phyloP scores from a whole-genome alignment of 2,329 filamentous ascomycete genomes.

The Chrysosporium keratinophilum region DNA sequence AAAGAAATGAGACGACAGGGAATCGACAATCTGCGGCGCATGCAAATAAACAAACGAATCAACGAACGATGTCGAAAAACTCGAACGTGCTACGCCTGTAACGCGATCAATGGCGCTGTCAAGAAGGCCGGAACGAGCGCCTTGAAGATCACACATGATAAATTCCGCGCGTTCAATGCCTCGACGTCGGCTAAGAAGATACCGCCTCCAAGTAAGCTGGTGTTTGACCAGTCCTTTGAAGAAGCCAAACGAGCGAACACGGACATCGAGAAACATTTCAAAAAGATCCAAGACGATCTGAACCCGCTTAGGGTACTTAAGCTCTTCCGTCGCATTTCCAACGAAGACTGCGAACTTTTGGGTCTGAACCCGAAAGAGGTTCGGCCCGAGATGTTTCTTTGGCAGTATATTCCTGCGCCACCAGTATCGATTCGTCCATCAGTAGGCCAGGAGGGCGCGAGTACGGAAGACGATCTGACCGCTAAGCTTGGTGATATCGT shows the following conservation, averaged over 20 bases:
- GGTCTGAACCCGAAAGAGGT: constrained; percentile 79
- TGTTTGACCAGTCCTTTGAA: constrained; percentile 76
- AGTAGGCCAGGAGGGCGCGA: constrained; percentile 83
- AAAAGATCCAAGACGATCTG: constrained; percentile 87
- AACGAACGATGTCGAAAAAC: constrained; percentile 83
- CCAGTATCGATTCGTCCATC: constrained; percentile 91
- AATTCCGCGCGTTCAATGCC: constrained; percentile 76
- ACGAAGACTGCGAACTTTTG: constrained; percentile 79
- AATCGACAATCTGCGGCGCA: constrained; percentile 75
- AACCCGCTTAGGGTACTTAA: constrained; percentile 83
- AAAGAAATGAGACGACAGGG: constrained; percentile 68
- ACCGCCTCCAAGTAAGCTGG: constrained; percentile 67
- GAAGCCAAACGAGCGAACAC: constrained; percentile 66
- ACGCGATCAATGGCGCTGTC: constrained; percentile 76
- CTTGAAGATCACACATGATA: constrained; percentile 91
- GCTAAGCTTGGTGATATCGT: constrained; percentile 96
- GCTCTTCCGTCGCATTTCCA: constrained; percentile 77
- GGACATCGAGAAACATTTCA: constrained; percentile 81
- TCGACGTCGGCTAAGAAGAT: constrained; percentile 80
- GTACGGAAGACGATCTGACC: constrained; percentile 92
- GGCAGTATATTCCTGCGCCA: constrained; percentile 90
- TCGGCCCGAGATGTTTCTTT: constrained; percentile 91
- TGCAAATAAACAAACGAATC: constrained; percentile 76
- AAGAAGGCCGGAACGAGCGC: constrained; percentile 71
- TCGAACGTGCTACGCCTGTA: constrained; percentile 71